Evolutionary conservation across 164 flowering plant genomes (phyloP).

Genomic region (Liriodendron chinense): DNA sequence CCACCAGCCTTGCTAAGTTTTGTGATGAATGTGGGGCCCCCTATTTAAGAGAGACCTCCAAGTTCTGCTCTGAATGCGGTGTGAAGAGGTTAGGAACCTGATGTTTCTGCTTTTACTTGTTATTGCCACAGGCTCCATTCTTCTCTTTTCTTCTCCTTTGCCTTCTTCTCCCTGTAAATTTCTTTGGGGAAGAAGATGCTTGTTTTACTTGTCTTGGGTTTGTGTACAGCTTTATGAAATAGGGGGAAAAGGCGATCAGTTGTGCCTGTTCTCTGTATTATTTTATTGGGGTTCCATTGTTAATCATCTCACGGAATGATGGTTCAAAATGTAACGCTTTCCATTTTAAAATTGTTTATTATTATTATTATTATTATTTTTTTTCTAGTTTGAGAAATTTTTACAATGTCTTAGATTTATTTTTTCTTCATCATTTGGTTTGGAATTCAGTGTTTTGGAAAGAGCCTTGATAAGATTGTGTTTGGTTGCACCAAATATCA

Average conservation of each 20-base stretch:
- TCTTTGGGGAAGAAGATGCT: background rate
- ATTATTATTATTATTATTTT: too few species aligned
- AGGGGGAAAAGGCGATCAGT: background rate
- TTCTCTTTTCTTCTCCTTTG: background rate
- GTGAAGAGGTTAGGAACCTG: slow-evolving; percentile 77
- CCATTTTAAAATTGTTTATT: too few species aligned
- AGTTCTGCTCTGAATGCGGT: slow-evolving; percentile 95
- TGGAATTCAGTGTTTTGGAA: too few species aligned
- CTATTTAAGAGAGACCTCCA: slow-evolving; percentile 85
- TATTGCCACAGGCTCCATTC: background rate
- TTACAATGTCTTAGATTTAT: too few species aligned
- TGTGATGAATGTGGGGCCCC: slow-evolving; percentile 94
- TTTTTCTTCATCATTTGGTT: too few species aligned
- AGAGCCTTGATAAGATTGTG: too few species aligned
- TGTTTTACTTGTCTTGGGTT: background rate
- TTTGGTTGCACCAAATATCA: too few species aligned
- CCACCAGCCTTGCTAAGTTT: slow-evolving; percentile 77
- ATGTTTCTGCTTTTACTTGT: slow-evolving; percentile 9
- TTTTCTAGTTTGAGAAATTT: too few species aligned
- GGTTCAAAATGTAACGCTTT: too few species aligned
- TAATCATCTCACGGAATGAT: too few species aligned
- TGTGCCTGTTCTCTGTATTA: background rate
- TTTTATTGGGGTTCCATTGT: too few species aligned
- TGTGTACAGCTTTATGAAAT: background rate
- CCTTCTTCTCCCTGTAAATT: slow-evolving; percentile 10